Evolutionary conservation across 192 early-diverging fungal species (phyloP).

Genomic region (Glomus cerebriforme): DNA sequence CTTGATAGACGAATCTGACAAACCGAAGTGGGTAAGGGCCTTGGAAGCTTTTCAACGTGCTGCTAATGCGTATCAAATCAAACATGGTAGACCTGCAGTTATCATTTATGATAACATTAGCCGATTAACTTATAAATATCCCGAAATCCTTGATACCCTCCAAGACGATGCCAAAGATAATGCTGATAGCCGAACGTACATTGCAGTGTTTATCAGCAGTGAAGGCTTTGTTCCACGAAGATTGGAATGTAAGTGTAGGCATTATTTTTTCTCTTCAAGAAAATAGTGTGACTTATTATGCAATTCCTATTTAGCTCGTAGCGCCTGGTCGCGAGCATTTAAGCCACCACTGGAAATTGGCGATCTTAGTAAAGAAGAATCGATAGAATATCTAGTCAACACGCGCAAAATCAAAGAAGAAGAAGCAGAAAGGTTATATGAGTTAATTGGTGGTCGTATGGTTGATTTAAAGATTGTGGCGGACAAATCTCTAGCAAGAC

Average conservation of each 20-base stretch:
- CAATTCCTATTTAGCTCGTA: background rate
- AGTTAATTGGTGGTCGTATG: slow-evolving; percentile 17
- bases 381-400: slow-evolving; percentile 22
- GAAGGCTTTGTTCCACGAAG: slow-evolving; percentile 19
- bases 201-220: slow-evolving; percentile 18
- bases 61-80: background rate
- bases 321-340: slow-evolving; percentile 6
- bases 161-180: slow-evolving; percentile 23
- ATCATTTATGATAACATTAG: background rate
- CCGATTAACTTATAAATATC: background rate
- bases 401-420: slow-evolving; percentile 4
- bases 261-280: background rate
- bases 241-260: slow-evolving; percentile 12
- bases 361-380: slow-evolving; percentile 19
- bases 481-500: background rate
- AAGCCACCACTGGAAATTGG: background rate
- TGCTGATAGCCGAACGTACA: slow-evolving; percentile 1
- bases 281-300: background rate
- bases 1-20: too few relatives aligned
- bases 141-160: background rate
- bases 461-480: background rate
- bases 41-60: slow-evolving; percentile 3
- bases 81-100: slow-evolving; percentile 19
- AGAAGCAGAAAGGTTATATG: slow-evolving; percentile 14
- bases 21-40: background rate